Conservation (phyloP, 1,284 basidiomycete species). For the Apiotrichum mycotoxinovorans region DNA sequence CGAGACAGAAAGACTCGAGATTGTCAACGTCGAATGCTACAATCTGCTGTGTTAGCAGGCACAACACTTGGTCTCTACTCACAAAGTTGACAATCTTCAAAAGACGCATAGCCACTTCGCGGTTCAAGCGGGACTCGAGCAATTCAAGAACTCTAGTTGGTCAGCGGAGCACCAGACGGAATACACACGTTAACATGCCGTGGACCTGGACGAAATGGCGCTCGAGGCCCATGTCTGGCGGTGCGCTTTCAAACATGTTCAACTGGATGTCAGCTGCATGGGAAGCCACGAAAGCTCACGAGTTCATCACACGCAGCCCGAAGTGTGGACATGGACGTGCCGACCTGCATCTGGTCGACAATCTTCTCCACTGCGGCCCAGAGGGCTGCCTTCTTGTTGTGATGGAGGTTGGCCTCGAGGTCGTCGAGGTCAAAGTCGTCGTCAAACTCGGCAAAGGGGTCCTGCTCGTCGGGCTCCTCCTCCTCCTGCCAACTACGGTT, state of each 20-base stretch:
- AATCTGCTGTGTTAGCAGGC: conserved; percentile 56
- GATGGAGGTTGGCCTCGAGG: conserved; percentile 78
- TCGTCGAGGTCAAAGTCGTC: conserved; percentile 73
- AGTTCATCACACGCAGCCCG: conserved; percentile 69
- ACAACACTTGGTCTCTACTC: conserved; percentile 26
- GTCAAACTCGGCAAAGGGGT: conserved; percentile 95
- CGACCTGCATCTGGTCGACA: conserved; percentile 79
- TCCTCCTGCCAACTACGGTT: conserved; percentile 82
- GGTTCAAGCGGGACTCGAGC: conserved; percentile 70
- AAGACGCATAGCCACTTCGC: conserved; percentile 78
- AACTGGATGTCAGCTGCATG: neutral
- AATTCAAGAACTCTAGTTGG: conserved; percentile 72
- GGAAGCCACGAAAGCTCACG: conserved; percentile 56
- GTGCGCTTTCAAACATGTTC: conserved; percentile 65
- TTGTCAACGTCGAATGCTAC: conserved; percentile 79
- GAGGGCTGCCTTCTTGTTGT: conserved; percentile 84
- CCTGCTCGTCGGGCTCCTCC: conserved; percentile 85
- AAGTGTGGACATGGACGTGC: conserved; percentile 26
- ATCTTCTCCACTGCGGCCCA: conserved; percentile 74
- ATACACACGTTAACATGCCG: conserved; percentile 72
- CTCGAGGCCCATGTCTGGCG: conserved; percentile 69
- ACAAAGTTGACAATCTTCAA: conserved; percentile 88
- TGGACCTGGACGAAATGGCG: conserved; percentile 83
- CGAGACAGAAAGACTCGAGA: conserved; percentile 90
- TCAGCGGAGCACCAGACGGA: neutral